phyloP scores from a whole-genome alignment of 306 rosid genomes.

The Senna siamea region DNA sequence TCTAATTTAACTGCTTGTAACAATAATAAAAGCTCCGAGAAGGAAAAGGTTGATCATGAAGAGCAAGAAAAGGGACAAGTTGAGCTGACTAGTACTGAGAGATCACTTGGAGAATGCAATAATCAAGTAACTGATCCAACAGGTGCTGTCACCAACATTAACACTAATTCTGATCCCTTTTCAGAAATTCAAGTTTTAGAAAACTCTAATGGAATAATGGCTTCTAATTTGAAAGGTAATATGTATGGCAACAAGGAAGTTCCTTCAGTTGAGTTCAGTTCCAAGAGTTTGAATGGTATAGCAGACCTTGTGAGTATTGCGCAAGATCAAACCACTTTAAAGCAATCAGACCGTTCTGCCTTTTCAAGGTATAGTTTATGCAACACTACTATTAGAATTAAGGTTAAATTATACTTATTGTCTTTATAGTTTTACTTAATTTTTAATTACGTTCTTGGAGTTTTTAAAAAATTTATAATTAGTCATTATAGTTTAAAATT shows the following conservation, averaged over 20 bases:
- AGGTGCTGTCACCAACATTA: background rate
- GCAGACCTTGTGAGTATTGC: constrained; percentile 31
- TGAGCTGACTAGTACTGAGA: background rate
- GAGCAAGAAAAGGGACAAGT: background rate
- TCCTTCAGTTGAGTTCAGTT: constrained; percentile 40
- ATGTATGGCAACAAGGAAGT: constrained; percentile 29
- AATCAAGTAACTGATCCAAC: constrained; percentile 25
- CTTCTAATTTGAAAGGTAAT: background rate
- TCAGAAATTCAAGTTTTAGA: background rate
- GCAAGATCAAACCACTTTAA: constrained; percentile 39
- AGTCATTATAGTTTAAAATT: no score
- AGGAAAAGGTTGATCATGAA: background rate
- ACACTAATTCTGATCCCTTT: background rate
- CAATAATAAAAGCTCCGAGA: constrained; percentile 21
- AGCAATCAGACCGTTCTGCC: constrained; percentile 43
- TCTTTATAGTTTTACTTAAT: no score
- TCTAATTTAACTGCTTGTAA: constrained; percentile 4
- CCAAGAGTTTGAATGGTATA: constrained; percentile 39
- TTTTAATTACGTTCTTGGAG: no score
- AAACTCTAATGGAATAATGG: constrained; percentile 17
- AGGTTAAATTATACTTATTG: no score
- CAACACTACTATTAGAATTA: no score
- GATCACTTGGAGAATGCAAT: background rate
- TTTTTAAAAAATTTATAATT: no score
- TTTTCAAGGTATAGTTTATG: constrained; percentile 54